A percentile compares a stretch with the other conserved stretches of the same genome.
phyloP scores from a whole-genome alignment of 2,329 filamentous ascomycete genomes.

The Coleophoma crateriformis region DNA sequence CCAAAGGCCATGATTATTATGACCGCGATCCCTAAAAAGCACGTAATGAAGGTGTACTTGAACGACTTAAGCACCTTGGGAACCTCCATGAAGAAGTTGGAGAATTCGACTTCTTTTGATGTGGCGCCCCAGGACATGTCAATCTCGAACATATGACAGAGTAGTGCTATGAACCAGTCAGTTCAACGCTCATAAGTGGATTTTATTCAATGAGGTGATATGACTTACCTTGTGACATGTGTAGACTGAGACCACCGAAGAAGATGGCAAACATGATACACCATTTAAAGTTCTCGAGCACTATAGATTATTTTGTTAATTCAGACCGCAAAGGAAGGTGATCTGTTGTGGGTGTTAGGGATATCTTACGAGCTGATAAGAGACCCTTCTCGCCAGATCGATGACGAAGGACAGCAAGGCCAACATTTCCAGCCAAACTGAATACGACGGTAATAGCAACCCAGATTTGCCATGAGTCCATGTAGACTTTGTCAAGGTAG shows the following conservation, averaged over 20 bases:
- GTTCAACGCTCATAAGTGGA: too few species aligned
- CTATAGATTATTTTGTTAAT: not conserved
- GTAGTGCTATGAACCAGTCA: constrained; percentile 42
- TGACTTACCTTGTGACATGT: constrained; percentile 56
- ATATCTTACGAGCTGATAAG: constrained; percentile 33
- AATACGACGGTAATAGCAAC: constrained; percentile 76
- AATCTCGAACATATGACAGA: constrained; percentile 79
- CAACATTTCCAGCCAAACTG: constrained; percentile 67
- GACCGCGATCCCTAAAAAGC: constrained; percentile 47
- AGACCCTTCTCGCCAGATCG: constrained; percentile 60
- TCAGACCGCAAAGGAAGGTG: not conserved
- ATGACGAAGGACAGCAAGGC: constrained; percentile 68
- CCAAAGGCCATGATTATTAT: constrained; percentile 62
- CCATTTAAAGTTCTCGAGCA: constrained; percentile 68
- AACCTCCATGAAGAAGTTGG: constrained; percentile 81
- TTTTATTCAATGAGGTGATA: too few species aligned
- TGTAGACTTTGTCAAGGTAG: constrained; percentile 73
- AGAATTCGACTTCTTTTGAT: constrained; percentile 73
- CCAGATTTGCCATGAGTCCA: constrained; percentile 75
- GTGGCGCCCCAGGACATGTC: constrained; percentile 85
- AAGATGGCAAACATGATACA: constrained; percentile 71
- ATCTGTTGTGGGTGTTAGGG: not conserved
- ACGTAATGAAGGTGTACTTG: constrained; percentile 65
- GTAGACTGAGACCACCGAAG: constrained; percentile 75
- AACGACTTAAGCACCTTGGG: constrained; percentile 74